Conservation (phyloP, 352 stramenopile genomes). For the Pythium rhizo-oryzae region DNA sequence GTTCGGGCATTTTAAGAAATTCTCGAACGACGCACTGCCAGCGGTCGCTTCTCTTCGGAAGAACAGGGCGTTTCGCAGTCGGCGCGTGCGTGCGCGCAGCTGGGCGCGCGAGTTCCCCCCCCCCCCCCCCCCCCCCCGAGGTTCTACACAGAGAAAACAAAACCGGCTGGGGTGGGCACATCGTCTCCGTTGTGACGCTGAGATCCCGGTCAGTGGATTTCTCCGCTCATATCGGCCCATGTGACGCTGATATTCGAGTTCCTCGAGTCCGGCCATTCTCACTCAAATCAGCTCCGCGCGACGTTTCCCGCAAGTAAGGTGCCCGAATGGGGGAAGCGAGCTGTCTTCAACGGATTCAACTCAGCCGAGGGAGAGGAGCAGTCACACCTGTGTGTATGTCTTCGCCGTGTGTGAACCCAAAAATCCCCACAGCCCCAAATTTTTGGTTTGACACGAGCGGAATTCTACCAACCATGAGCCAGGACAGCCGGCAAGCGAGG, state of each 20-base stretch:
- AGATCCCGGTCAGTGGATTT: neutral
- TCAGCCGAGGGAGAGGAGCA: neutral
- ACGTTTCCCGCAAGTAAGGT: neutral
- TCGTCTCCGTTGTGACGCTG: neutral
- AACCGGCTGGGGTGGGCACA: neutral
- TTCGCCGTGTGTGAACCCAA: neutral
- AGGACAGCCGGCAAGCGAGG: too few species aligned
- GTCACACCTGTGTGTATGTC: neutral
- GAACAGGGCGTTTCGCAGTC: too few species aligned
- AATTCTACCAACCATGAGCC: too few species aligned
- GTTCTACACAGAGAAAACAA: too few species aligned
- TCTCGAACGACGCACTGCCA: too few species aligned
- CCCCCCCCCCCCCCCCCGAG: too few species aligned
- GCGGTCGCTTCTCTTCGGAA: too few species aligned
- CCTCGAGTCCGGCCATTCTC: too few species aligned
- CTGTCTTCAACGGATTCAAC: neutral
- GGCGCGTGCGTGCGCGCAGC: too few species aligned
- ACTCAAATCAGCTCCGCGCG: neutral
- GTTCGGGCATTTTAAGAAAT: too few species aligned
- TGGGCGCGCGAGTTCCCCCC: too few species aligned
- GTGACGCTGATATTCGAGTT: neutral
- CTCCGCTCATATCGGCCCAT: neutral
- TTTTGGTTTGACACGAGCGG: neutral
- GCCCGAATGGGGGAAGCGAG: neutral
- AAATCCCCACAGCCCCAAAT: neutral